These are phyloP conservation scores for Cercospora sesami DNA, from an alignment of 2,329 filamentous ascomycete species.

Conservation along the genomic window DNA sequence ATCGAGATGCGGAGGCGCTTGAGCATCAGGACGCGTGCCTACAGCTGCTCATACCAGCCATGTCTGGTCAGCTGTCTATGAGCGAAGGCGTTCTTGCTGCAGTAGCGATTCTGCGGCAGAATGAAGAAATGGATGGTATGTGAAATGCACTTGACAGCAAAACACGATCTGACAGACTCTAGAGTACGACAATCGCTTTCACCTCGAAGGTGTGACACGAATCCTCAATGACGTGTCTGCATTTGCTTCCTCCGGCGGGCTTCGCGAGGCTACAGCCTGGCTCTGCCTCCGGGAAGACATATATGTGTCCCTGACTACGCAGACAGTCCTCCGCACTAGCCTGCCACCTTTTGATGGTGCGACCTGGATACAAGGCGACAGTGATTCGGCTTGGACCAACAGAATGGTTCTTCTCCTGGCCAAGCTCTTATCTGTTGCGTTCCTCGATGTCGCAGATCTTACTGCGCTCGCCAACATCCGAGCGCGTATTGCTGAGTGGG, in stretches of 20 bases:
- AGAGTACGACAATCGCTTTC: conserved; percentile 42
- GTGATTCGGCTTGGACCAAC: conserved; percentile 22
- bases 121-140: conserved; percentile 47
- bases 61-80: conserved; percentile 47
- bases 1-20: conserved; percentile 46
- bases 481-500: background rate
- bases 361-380: conserved; percentile 16
- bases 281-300: conserved; percentile 46
- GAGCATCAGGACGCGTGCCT: conserved; percentile 51
- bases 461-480: background rate
- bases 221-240: conserved; percentile 44
- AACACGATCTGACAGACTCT: background rate
- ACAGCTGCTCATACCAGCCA: conserved; percentile 49
- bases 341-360: conserved; percentile 30
- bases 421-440: conserved; percentile 14
- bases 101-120: conserved; percentile 52
- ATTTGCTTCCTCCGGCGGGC: conserved; percentile 42
- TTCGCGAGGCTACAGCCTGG: conserved; percentile 46
- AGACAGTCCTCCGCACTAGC: conserved; percentile 37
- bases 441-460: conserved; percentile 1
- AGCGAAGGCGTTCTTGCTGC: conserved; percentile 52
- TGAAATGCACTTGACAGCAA: background rate
- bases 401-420: conserved; percentile 24
- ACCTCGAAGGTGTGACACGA: conserved; percentile 43
- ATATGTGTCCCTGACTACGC: conserved; percentile 43